Evolutionary conservation across 106 monocot species (phyloP).

Genomic region (Iris macrosiphon): DNA sequence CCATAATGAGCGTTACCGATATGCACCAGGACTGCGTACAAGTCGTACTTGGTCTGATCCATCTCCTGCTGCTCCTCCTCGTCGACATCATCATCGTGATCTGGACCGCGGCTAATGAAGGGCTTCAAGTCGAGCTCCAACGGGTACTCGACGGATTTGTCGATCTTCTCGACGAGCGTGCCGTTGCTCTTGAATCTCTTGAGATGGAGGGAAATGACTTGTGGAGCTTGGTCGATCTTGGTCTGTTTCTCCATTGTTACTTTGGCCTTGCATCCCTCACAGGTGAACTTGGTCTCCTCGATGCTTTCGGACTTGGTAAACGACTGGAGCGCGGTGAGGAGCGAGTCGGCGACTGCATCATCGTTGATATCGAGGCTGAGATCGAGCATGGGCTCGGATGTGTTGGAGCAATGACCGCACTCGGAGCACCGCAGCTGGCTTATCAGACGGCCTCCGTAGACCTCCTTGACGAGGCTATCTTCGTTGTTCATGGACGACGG

Average conservation of each 20-base stretch:
- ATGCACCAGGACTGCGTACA: slow-evolving; percentile 64
- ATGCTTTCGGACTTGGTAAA: slow-evolving; percentile 63
- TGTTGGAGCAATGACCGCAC: slow-evolving; percentile 65
- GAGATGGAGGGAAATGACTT: slow-evolving; percentile 60
- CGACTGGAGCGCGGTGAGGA: slow-evolving; percentile 48
- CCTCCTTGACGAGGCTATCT: slow-evolving; percentile 44
- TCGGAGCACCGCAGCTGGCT: slow-evolving; percentile 59
- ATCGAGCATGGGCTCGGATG: slow-evolving; percentile 49
- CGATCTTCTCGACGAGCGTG: slow-evolving; percentile 23
- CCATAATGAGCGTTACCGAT: slow-evolving; percentile 24
- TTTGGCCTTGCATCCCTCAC: slow-evolving; percentile 50
- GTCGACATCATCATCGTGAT: no score
- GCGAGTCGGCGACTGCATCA: slow-evolving; percentile 17
- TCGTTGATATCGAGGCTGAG: slow-evolving; percentile 73
- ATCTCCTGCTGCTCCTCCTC: no score
- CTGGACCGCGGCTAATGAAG: slow-evolving; percentile 22
- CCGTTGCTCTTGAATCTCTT: slow-evolving; percentile 60
- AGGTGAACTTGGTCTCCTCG: slow-evolving; percentile 49
- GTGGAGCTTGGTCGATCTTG: slow-evolving; percentile 50
- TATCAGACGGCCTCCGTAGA: slow-evolving; percentile 64
- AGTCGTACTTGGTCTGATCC: slow-evolving; percentile 38
- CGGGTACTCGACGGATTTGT: slow-evolving; percentile 57
- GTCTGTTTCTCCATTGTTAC: slow-evolving; percentile 54
- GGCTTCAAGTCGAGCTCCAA: slow-evolving; percentile 54
- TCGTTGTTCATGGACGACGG: slow-evolving; percentile 11